Conservation (phyloP, 1,139 yeast species). For the Nadsonia starkeyi-henricii region DNA sequence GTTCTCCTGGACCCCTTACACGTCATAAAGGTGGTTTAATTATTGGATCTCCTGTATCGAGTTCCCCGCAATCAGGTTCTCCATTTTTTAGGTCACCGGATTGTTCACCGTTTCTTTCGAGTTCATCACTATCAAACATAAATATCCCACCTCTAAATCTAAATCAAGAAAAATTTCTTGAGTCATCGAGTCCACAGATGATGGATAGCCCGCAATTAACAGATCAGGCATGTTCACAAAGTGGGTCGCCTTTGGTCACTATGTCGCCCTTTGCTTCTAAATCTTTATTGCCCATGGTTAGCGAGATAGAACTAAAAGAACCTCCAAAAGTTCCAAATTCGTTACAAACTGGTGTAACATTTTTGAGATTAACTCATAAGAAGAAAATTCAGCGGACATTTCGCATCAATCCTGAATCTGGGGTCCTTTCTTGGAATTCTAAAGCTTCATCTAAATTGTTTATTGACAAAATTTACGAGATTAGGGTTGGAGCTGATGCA, state of each 20-base stretch:
- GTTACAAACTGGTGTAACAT: constrained; percentile 25
- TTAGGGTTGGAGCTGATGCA: constrained; percentile 58
- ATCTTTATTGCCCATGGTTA: background rate
- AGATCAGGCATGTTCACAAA: no score
- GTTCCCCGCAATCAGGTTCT: background rate
- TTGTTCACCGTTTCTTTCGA: background rate
- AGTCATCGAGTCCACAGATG: no score
- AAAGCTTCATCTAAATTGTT: constrained; percentile 35
- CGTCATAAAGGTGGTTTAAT: background rate
- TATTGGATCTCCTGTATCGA: background rate
- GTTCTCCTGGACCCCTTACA: background rate
- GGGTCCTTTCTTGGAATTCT: constrained; percentile 39
- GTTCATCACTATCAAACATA: background rate
- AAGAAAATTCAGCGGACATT: constrained; percentile 45
- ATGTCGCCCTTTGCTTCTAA: no score
- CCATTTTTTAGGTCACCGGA: background rate
- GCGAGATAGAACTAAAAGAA: background rate
- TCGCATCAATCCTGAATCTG: constrained; percentile 30
- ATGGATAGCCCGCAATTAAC: no score
- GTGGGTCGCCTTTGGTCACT: no score
- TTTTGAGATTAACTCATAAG: constrained; percentile 55
- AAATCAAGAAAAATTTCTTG: background rate
- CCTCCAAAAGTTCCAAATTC: constrained; percentile 19
- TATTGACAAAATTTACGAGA: constrained; percentile 57
- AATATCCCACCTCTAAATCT: background rate